phyloP scores from a whole-genome alignment of 805 yeast genomes.

The Candida bentonensis region DNA sequence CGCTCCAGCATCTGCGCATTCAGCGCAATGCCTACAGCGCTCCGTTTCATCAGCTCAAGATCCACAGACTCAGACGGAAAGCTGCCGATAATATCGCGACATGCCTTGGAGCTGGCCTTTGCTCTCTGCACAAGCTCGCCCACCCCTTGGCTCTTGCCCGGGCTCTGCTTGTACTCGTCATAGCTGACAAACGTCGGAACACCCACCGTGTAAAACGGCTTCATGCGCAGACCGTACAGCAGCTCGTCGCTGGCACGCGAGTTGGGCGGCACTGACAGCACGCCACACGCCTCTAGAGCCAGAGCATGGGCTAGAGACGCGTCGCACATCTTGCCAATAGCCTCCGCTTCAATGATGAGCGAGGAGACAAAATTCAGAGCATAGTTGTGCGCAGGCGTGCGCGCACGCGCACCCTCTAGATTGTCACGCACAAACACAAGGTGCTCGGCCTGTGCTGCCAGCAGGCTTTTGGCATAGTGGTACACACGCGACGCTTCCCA shows the following conservation, averaged over 20 bases:
- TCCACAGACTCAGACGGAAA: constrained; percentile 8
- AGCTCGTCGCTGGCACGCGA: constrained; percentile 15
- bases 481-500: constrained; percentile 57
- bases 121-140: not conserved
- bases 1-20: constrained; percentile 7
- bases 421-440: not conserved
- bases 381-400: constrained; percentile 3
- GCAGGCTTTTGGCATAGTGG: constrained; percentile 50
- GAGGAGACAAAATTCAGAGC: constrained; percentile 13
- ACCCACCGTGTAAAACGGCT: constrained; percentile 69
- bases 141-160: not conserved
- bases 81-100: not conserved
- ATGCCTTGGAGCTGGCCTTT: constrained; percentile 3
- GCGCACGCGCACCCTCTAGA: not conserved
- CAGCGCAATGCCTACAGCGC: constrained; percentile 11
- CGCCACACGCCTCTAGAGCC: constrained; percentile 7
- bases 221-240: constrained; percentile 49
- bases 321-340: constrained; percentile 17
- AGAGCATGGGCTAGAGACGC: constrained; percentile 18
- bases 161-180: constrained; percentile 17
- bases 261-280: constrained; percentile 6
- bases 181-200: constrained; percentile 53
- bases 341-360: constrained; percentile 19
- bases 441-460: constrained; percentile 20
- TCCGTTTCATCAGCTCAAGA: constrained; percentile 11